Conservation (phyloP, 495 filamentous ascomycete species). For the Chlorociboria aeruginascens region DNA sequence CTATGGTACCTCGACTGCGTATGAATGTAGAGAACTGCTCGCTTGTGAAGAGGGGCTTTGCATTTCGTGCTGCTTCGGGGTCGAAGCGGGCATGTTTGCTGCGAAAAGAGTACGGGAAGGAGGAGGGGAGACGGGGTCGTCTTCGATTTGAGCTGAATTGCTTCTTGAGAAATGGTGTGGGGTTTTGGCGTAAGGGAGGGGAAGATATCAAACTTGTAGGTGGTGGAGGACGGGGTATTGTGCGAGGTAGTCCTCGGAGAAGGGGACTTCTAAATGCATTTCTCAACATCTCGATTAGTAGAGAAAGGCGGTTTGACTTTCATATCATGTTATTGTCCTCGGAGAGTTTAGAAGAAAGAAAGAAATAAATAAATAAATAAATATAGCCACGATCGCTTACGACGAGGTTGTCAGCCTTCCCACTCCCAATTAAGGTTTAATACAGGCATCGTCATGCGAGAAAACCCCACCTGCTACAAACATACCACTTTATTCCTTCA, state of each 20-base stretch:
- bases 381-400: too few species aligned
- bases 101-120: background rate
- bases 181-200: background rate
- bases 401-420: too few species aligned
- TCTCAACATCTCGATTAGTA: constrained; percentile 1
- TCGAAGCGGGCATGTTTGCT: background rate
- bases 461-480: background rate
- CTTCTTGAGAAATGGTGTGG: background rate
- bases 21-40: constrained; percentile 14
- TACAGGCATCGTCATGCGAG: too few species aligned
- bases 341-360: background rate
- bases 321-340: too few species aligned
- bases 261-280: background rate
- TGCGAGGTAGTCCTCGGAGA: background rate
- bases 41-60: constrained; percentile 28
- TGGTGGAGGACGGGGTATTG: background rate
- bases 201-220: background rate
- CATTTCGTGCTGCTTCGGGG: constrained; percentile 10
- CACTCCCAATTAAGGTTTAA: too few species aligned
- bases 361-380: background rate
- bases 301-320: background rate
- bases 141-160: background rate
- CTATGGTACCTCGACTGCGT: constrained; percentile 23
- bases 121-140: background rate
- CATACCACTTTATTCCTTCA: background rate